Conservation (phyloP, 169 alveolate species). For the Theileria luwenshuni region DNA sequence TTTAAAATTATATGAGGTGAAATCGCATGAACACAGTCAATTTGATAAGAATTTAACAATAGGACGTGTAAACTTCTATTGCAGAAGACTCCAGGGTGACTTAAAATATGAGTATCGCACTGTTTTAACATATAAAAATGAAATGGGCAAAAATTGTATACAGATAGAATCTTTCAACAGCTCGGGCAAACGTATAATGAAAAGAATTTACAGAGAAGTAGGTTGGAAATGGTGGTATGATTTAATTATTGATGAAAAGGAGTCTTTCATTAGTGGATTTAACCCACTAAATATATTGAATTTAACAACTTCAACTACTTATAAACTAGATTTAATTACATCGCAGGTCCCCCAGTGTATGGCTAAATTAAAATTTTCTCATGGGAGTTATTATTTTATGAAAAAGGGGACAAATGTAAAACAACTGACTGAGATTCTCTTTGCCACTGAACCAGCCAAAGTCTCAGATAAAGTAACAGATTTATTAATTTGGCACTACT, state of each 20-base stretch:
- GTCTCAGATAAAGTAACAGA: slow-evolving; percentile 17
- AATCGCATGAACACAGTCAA: not conserved
- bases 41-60: slow-evolving; percentile 22
- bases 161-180: slow-evolving; percentile 49
- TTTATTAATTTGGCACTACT: slow-evolving; percentile 50
- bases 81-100: slow-evolving; percentile 35
- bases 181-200: slow-evolving; percentile 24
- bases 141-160: slow-evolving; percentile 29
- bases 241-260: slow-evolving; percentile 22
- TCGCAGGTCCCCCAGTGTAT: slow-evolving; percentile 1
- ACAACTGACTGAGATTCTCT: slow-evolving; percentile 28
- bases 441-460: slow-evolving; percentile 25
- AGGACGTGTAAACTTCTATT: slow-evolving; percentile 46
- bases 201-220: slow-evolving; percentile 42
- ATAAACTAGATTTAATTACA: not conserved
- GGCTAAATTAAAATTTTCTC: not conserved
- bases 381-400: slow-evolving; percentile 6
- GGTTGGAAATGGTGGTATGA: slow-evolving; percentile 59
- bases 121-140: slow-evolving; percentile 50
- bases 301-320: not conserved
- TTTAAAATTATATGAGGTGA: slow-evolving; percentile 23
- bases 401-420: not conserved
- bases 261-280: not conserved
- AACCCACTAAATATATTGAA: not conserved
- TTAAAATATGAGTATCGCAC: slow-evolving; percentile 24